A percentile compares a stretch with the other conserved stretches of the same genome.
Conservation (phyloP, 345 rosid species). For the Lepidium sativum region DNA sequence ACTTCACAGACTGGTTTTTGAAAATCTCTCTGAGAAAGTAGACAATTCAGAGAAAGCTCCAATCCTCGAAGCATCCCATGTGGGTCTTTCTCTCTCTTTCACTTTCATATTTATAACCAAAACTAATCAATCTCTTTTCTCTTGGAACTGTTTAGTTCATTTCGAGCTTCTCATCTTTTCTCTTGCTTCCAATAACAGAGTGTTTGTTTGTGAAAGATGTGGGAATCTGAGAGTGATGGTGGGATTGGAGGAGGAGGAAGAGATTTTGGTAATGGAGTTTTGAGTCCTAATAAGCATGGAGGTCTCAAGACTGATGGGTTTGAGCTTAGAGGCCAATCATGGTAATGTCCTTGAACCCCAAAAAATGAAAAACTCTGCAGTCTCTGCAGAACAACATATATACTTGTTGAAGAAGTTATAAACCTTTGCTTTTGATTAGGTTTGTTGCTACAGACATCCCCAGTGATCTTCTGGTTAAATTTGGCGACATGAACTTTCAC, state of each 20-base stretch:
- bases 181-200: neutral
- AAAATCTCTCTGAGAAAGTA: constrained; percentile 28
- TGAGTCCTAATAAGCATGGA: constrained; percentile 51
- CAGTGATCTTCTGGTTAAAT: constrained; percentile 70
- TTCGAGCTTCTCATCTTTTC: constrained; percentile 9
- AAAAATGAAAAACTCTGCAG: neutral
- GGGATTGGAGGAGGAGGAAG: constrained; percentile 33
- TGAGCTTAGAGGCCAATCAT: constrained; percentile 78
- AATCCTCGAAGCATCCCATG: constrained; percentile 29
- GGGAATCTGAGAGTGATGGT: constrained; percentile 83
- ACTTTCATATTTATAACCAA: constrained; percentile 16
- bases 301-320: constrained; percentile 80
- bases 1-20: constrained; percentile 26
- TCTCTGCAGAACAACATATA: neutral
- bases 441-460: constrained; percentile 89
- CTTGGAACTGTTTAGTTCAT: constrained; percentile 7
- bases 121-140: constrained; percentile 9
- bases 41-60: constrained; percentile 31
- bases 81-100: constrained; percentile 18
- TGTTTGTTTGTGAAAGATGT: constrained; percentile 35
- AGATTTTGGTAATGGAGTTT: constrained; percentile 68
- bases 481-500: constrained; percentile 70
- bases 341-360: constrained; percentile 34
- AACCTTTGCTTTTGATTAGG: constrained; percentile 33
- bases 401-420: constrained; percentile 10